A percentile compares a stretch with the other conserved stretches of the same genome.
phyloP scores from a whole-genome alignment of 2,329 filamentous ascomycete genomes.

The Gnomoniopsis sp. region DNA sequence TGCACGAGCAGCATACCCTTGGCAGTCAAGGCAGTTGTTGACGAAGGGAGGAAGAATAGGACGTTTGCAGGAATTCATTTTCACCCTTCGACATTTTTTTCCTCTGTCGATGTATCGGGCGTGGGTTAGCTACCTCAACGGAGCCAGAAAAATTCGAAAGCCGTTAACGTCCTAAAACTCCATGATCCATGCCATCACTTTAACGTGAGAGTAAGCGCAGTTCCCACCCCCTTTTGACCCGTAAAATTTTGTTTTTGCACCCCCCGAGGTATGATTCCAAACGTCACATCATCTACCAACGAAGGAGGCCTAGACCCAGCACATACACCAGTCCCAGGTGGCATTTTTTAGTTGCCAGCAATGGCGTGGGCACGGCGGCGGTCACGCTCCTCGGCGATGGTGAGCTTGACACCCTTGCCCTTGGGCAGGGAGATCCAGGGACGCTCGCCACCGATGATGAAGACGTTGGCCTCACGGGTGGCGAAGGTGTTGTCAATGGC shows the following conservation, averaged over 20 bases:
- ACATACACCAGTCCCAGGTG: neutral
- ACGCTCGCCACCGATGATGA: conserved; percentile 98
- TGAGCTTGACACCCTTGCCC: conserved; percentile 99
- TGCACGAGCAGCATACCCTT: neutral
- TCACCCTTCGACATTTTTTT: conserved; percentile 15
- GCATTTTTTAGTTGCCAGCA: conserved; percentile 47
- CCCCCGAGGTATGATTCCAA: conserved; percentile 15
- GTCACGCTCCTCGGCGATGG: conserved; percentile 98
- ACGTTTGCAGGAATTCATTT: conserved; percentile 21
- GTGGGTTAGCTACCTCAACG: conserved; percentile 15
- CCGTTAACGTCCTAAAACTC: conserved; percentile 18
- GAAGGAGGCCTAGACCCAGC: neutral
- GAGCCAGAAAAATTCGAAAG: conserved; percentile 17
- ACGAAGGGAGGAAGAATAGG: conserved; percentile 8
- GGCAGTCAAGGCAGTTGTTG: neutral
- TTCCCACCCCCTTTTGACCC: neutral
- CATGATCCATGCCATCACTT: conserved; percentile 20
- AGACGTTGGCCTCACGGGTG: conserved; percentile 99
- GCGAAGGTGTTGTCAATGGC: conserved; percentile 99
- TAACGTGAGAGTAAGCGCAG: conserved; percentile 11
- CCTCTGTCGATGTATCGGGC: conserved; percentile 11
- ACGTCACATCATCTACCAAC: conserved; percentile 14
- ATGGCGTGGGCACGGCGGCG: conserved; percentile 73
- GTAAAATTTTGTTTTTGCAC: conserved; percentile 1
- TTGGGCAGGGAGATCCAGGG: conserved; percentile 99